Conservation (phyloP, 2,329 filamentous ascomycete species). For the Epichloe baconii region DNA sequence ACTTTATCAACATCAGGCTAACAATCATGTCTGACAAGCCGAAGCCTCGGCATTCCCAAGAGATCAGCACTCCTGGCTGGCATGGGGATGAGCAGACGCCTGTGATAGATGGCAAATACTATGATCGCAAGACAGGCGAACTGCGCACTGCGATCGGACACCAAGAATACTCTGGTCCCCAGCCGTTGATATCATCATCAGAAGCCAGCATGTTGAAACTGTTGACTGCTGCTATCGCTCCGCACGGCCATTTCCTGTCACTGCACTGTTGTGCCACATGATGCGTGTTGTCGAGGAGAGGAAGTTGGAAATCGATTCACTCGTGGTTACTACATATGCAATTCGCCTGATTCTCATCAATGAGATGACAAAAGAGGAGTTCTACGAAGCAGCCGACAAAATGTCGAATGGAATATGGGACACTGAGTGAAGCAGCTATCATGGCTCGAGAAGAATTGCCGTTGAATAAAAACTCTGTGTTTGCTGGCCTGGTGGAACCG, state of each 20-base stretch:
- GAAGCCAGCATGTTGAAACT: conserved; percentile 1
- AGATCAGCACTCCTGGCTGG: conserved; percentile 5
- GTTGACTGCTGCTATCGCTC: conserved; percentile 1
- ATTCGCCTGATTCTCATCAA: conserved; percentile 5
- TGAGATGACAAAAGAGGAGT: conserved; percentile 1
- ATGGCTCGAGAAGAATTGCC: too few relatives aligned
- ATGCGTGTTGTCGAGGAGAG: conserved; percentile 7
- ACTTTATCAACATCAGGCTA: too few relatives aligned
- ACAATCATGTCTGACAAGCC: neutral
- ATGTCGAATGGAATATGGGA: conserved; percentile 4
- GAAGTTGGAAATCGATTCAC: conserved; percentile 6
- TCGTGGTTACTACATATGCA: conserved; percentile 7
- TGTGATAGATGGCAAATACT: conserved; percentile 8
- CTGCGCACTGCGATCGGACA: neutral
- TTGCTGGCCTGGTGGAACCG: too few relatives aligned
- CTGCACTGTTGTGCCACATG: conserved; percentile 5
- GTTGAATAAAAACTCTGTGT: too few relatives aligned
- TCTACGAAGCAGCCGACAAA: neutral
- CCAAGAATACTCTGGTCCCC: conserved; percentile 6
- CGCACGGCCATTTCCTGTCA: conserved; percentile 6
- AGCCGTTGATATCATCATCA: conserved; percentile 6
- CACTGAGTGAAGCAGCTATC: neutral
- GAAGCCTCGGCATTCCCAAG: conserved; percentile 3
- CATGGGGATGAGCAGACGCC: conserved; percentile 5
- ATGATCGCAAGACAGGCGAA: conserved; percentile 8